phyloP scores from a whole-genome alignment of 495 filamentous ascomycete species.

The Pseudevernia furfuracea region DNA sequence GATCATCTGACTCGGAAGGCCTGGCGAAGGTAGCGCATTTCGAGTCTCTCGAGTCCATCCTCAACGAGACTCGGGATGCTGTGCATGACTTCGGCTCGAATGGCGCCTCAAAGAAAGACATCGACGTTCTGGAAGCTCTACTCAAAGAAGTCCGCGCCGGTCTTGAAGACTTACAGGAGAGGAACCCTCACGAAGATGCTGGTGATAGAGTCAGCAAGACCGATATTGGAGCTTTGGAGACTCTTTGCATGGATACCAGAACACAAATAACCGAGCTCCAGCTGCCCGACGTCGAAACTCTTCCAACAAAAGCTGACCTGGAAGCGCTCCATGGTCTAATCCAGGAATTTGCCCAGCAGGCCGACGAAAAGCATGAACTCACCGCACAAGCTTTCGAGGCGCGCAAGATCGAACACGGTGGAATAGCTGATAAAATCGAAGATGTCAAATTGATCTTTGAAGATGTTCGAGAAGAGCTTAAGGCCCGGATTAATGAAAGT shows the following conservation, averaged over 20 bases:
- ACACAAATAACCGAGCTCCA: constrained; percentile 62
- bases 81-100: constrained; percentile 55
- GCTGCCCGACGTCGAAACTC: constrained; percentile 54
- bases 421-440: constrained; percentile 50
- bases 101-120: constrained; percentile 65
- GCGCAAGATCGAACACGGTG: constrained; percentile 57
- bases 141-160: constrained; percentile 64
- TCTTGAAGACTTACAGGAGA: constrained; percentile 70
- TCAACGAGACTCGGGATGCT: constrained; percentile 63
- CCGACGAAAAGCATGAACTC: constrained; percentile 59
- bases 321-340: constrained; percentile 60
- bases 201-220: constrained; percentile 64
- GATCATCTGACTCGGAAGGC: constrained; percentile 51
- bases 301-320: constrained; percentile 55
- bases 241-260: constrained; percentile 74
- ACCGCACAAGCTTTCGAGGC: constrained; percentile 76
- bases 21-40: constrained; percentile 70
- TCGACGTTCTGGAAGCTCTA: constrained; percentile 64
- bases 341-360: constrained; percentile 60
- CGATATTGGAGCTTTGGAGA: constrained; percentile 69
- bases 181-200: constrained; percentile 49
- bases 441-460: constrained; percentile 50
- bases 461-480: constrained; percentile 59
- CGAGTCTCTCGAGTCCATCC: constrained; percentile 59
- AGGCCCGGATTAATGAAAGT: constrained; percentile 53